These are phyloP conservation scores for Globisporangium alternatum DNA, from an alignment of 352 stramenopile genomes.

Conservation along the genomic window DNA sequence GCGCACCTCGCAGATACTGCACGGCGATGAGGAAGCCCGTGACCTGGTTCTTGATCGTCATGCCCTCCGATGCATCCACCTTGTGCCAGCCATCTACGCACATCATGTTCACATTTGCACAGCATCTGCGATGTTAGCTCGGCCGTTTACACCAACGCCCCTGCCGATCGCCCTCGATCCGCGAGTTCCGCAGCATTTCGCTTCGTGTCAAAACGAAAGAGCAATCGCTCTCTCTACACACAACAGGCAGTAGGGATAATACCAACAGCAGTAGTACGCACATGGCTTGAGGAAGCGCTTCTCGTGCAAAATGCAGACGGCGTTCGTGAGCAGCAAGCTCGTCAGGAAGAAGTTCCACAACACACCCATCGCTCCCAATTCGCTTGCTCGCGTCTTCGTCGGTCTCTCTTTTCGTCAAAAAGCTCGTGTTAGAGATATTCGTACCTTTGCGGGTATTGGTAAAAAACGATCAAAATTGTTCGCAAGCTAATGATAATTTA, in stretches of 20 bases:
- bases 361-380: constrained; percentile 52
- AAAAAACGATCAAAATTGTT: too few species aligned
- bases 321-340: constrained; percentile 83
- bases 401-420: constrained; percentile 1
- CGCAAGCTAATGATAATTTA: not conserved
- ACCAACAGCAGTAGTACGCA: constrained; percentile 27
- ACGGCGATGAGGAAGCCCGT: constrained; percentile 82
- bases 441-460: too few species aligned
- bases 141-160: not conserved
- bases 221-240: not conserved
- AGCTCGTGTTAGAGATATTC: not conserved
- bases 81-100: constrained; percentile 78
- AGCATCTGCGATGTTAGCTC: not conserved
- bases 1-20: constrained; percentile 79
- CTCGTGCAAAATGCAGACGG: constrained; percentile 85
- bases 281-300: constrained; percentile 84
- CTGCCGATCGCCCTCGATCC: not conserved
- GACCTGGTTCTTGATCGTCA: constrained; percentile 88
- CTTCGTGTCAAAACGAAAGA: not conserved
- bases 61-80: constrained; percentile 73
- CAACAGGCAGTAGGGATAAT: not conserved
- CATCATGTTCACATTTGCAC: not conserved
- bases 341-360: constrained; percentile 89
- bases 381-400: not conserved
- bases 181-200: not conserved